Conservation (phyloP, 768 basidiomycete genomes). For the Macrolepiota dolichaula region DNA sequence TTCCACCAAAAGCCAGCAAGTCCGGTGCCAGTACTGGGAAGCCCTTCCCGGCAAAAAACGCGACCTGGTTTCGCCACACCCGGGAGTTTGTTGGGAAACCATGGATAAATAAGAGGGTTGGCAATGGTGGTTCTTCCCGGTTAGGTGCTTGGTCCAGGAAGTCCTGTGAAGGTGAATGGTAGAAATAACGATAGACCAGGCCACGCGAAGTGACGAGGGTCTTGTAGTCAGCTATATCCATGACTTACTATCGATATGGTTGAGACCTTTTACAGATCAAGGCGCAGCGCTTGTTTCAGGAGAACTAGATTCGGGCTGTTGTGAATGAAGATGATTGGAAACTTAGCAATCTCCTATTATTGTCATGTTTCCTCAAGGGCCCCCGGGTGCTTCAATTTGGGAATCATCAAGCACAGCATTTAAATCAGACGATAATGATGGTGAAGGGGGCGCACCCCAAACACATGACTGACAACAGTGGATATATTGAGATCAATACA, state of each 20-base stretch:
- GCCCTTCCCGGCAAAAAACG: conserved; percentile 35
- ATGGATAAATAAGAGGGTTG: conserved; percentile 40
- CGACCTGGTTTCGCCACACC: conserved; percentile 37
- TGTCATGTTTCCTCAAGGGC: background rate
- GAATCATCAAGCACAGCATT: background rate
- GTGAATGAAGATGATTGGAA: background rate
- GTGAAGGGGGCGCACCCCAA: too few species aligned
- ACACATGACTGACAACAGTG: conserved; percentile 12
- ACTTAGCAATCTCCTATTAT: background rate
- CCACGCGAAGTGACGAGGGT: conserved; percentile 32
- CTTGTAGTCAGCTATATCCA: background rate
- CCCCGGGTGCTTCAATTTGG: background rate
- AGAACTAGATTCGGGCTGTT: background rate
- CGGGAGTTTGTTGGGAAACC: conserved; percentile 42
- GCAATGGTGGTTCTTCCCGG: conserved; percentile 24
- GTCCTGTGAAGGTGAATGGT: conserved; percentile 15
- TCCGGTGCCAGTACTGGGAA: conserved; percentile 47
- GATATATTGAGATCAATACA: conserved; percentile 11
- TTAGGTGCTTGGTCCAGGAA: conserved; percentile 7
- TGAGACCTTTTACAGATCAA: background rate
- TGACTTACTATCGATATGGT: too few species aligned
- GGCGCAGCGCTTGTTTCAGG: background rate
- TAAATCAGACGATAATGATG: background rate
- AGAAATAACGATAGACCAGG: conserved; percentile 37
- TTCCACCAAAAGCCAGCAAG: conserved; percentile 47